A percentile compares a stretch with the other conserved stretches of the same genome.
These are phyloP conservation scores for Filobasidium floriforme DNA, from an alignment of 768 basidiomycete genomes.

Conservation along the genomic window DNA sequence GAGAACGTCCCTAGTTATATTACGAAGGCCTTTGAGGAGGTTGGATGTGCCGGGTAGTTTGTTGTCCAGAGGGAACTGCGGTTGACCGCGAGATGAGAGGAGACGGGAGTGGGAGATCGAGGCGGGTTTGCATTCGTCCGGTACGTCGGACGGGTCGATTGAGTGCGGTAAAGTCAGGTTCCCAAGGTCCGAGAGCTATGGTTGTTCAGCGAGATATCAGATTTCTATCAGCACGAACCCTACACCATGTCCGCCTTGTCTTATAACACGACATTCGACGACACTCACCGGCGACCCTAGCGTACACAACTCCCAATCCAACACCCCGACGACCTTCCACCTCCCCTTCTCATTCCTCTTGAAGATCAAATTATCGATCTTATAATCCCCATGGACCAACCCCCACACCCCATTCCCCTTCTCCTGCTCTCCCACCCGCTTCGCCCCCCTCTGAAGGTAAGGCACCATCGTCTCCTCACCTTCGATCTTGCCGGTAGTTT, in stretches of 20 bases:
- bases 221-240: background rate
- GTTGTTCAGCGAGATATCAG: background rate
- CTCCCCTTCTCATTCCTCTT: conserved; percentile 70
- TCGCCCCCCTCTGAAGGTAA: conserved; percentile 28
- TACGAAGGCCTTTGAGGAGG: conserved; percentile 59
- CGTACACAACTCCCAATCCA: conserved; percentile 97
- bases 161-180: conserved; percentile 83
- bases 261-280: background rate
- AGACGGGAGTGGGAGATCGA: conserved; percentile 35
- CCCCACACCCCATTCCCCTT: conserved; percentile 58
- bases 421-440: conserved; percentile 65
- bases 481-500: conserved; percentile 61
- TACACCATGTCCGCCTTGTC: background rate
- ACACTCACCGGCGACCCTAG: conserved; percentile 73
- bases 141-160: conserved; percentile 36
- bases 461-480: conserved; percentile 50
- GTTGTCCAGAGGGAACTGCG: background rate
- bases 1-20: conserved; percentile 49
- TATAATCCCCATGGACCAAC: conserved; percentile 93
- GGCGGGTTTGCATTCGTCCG: conserved; percentile 1
- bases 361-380: conserved; percentile 89
- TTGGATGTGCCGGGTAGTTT: conserved; percentile 42
- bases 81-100: background rate
- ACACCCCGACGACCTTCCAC: conserved; percentile 72
- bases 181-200: conserved; percentile 71